Percentiles rank a stretch among this genome's conserved stretches.
phyloP scores from a whole-genome alignment of 441 rosid genomes.

The Rhodomyrtus psidioides region DNA sequence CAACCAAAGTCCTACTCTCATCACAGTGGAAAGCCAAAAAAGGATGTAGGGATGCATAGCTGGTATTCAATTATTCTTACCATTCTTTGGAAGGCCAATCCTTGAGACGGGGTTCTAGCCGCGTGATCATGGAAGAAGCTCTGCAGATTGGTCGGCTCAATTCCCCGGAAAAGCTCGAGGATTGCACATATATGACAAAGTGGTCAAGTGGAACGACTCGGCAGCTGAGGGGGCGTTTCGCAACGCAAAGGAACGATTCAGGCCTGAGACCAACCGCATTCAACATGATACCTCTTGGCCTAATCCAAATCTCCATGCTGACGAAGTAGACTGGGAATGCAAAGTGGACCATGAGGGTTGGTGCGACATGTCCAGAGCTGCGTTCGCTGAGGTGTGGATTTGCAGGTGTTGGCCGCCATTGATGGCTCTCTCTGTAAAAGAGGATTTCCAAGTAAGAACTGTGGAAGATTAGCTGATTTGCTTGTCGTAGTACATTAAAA shows the following conservation, averaged over 20 bases:
- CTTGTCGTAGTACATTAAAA: no score
- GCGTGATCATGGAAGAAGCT: slow-evolving; percentile 62
- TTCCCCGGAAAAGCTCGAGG: slow-evolving; percentile 52
- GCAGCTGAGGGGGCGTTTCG: slow-evolving; percentile 49
- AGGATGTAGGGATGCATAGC: no score
- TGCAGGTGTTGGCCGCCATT: no score
- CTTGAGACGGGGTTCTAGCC: slow-evolving; percentile 14
- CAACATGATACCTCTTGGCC: slow-evolving; percentile 32
- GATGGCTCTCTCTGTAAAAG: no score
- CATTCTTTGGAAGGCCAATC: neutral
- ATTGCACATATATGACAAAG: slow-evolving; percentile 47
- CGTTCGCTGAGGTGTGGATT: slow-evolving; percentile 33
- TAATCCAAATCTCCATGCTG: slow-evolving; percentile 43
- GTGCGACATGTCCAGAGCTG: no score
- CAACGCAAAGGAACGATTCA: slow-evolving; percentile 42
- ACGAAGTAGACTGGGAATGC: slow-evolving; percentile 41
- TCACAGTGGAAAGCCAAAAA: neutral
- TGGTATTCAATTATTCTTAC: neutral
- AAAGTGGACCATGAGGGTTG: slow-evolving; percentile 30
- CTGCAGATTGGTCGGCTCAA: slow-evolving; percentile 36
- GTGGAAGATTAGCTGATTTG: no score
- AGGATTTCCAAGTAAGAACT: no score
- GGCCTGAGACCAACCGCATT: slow-evolving; percentile 39
- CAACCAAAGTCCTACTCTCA: neutral
- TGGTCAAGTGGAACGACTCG: slow-evolving; percentile 51